These are phyloP conservation scores for Suillus bovinus DNA, from an alignment of 768 basidiomycete species.

Conservation along the genomic window DNA sequence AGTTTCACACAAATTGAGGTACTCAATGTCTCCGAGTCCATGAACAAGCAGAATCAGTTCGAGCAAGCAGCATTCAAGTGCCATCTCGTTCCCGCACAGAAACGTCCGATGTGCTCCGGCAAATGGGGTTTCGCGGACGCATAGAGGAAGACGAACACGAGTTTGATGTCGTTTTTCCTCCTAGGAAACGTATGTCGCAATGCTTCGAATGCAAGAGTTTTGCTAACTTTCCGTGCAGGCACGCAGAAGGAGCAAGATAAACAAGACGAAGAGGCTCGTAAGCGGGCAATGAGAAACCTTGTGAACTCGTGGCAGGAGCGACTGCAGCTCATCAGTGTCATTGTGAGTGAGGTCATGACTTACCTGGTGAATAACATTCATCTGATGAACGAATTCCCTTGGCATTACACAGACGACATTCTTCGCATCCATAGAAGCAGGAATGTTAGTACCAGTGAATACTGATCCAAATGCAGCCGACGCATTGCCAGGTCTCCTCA, in stretches of 20 bases:
- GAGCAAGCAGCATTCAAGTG: neutral
- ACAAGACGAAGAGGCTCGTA: constrained; percentile 45
- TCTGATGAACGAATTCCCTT: neutral
- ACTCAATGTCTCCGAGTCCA: neutral
- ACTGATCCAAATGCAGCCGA: constrained; percentile 23
- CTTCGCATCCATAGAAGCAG: constrained; percentile 59
- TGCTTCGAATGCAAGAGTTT: neutral
- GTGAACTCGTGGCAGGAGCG: constrained; percentile 65
- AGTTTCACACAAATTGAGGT: neutral
- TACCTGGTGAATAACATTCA: neutral
- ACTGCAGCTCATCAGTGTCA: constrained; percentile 59
- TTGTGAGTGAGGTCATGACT: constrained; percentile 46
- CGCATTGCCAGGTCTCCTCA: constrained; percentile 14
- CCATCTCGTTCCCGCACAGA: constrained; percentile 15
- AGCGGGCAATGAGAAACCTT: constrained; percentile 48
- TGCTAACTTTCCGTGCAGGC: constrained; percentile 23
- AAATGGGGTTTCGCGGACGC: constrained; percentile 19
- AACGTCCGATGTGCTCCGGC: constrained; percentile 23
- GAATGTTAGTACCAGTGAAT: constrained; percentile 44
- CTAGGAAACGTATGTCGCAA: constrained; percentile 22
- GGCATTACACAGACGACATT: constrained; percentile 51
- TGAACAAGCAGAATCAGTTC: constrained; percentile 5
- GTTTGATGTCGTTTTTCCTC: constrained; percentile 2
- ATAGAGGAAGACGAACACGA: constrained; percentile 19
- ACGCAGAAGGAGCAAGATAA: constrained; percentile 53